Evolutionary conservation across 2,329 filamentous ascomycete species (phyloP), one percentile per base, ranked within the genome.

Genomic region (Mycocentrospora acerina): DNA sequence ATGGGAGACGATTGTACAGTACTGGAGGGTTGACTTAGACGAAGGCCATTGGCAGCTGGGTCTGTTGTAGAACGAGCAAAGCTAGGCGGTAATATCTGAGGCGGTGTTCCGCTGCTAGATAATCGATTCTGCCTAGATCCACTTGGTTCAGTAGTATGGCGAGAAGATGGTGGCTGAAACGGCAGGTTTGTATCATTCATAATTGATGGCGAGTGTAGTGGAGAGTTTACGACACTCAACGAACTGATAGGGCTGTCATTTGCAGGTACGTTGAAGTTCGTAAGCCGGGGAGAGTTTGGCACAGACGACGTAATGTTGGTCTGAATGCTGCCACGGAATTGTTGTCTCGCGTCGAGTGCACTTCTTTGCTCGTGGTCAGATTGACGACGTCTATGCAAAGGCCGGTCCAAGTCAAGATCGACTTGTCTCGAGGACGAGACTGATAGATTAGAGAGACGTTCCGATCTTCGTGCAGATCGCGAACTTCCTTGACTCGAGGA

Each of bases 381-480:
- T 33, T 64, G 52, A 27, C 69, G 61, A 16, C 68, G 55, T 32
- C 60, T 59, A 28, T 64, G 44, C 44, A 55, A 48, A 7, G 66
- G 62, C 8, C 62, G 51, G 13, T 67, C 59, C 13, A 66, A 66
- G 56, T 90, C 85, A 2, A 79, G 77, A 15, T 78, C 72, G 10
- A 79, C 76, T 28, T 77, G 75, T 35, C 74, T 55, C 9, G 37
- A 39, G 11, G 62, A 58, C n/a, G 57, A 41, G n/a, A 53, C 46
- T 5, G 47, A 37, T 10, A 59, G 40, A 26, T 55, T 44, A 28
- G 51, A 33, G 29, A 59, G 59, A 29, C 40, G 65, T 43, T 57
- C 60, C 36, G 38, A 63, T 57, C 66, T 55, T 16, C 60, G 57
- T 18, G 59, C 46, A 19, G 63, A 66, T 26, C 62, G 53, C n/a